Conservation (phyloP, 2,329 filamentous ascomycete species). For the Microcera coccophila region DNA sequence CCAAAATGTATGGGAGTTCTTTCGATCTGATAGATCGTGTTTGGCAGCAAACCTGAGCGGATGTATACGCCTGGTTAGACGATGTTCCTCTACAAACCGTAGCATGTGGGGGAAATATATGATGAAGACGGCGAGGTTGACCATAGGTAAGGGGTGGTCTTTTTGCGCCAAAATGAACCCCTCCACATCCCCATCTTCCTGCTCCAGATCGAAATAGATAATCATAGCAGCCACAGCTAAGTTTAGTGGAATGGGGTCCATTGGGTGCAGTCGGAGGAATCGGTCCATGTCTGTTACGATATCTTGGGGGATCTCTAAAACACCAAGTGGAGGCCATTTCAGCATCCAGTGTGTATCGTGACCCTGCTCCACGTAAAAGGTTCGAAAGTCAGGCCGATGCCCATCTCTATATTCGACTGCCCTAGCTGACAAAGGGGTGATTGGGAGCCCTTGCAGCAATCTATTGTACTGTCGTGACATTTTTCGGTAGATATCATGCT, state of each 20-base stretch:
- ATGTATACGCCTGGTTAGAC: too few relatives aligned
- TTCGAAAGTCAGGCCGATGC: background rate
- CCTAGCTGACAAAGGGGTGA: background rate
- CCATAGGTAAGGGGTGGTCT: background rate
- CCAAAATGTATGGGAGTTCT: too few relatives aligned
- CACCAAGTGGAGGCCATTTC: background rate
- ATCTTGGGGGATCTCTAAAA: background rate
- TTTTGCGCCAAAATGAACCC: background rate
- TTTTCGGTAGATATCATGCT: background rate
- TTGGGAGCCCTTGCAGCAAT: background rate
- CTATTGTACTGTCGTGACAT: background rate
- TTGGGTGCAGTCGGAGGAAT: background rate
- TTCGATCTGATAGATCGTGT: too few relatives aligned
- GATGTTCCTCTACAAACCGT: too few relatives aligned
- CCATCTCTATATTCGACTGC: too few relatives aligned
- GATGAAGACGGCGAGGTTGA: background rate
- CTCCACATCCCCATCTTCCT: too few relatives aligned
- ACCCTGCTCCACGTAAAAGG: background rate
- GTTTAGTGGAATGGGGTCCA: background rate
- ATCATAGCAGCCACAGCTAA: background rate
- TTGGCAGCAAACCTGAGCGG: too few relatives aligned
- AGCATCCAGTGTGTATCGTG: background rate
- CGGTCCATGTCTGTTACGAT: background rate
- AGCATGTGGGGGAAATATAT: background rate
- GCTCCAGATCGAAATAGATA: background rate